A percentile compares a stretch with the other conserved stretches of the same genome.
Conservation (phyloP, 176 grass and related monocot species). For the Oryza nivara region DNA sequence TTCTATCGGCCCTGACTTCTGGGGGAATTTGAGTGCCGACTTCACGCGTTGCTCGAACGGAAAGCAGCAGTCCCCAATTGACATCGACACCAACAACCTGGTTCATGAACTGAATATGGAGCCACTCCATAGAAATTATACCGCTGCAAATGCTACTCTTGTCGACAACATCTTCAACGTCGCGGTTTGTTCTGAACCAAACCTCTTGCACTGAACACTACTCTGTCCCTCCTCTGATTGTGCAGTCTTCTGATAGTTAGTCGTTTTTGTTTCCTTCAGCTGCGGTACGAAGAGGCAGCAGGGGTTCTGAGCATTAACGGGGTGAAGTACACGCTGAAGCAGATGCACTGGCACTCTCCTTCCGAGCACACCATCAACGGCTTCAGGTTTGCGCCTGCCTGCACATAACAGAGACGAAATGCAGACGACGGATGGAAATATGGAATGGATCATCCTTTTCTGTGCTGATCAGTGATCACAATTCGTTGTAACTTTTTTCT, state of each 20-base stretch:
- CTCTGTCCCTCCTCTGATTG: not conserved
- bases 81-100: slow-evolving; percentile 51
- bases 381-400: slow-evolving; percentile 29
- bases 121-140: slow-evolving; percentile 64
- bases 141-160: slow-evolving; percentile 62
- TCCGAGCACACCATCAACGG: slow-evolving; percentile 85
- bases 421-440: not conserved
- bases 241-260: not conserved
- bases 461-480: not conserved
- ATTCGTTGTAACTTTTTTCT: not conserved
- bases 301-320: slow-evolving; percentile 55
- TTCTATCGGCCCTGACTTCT: slow-evolving; percentile 49
- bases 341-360: slow-evolving; percentile 82
- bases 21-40: slow-evolving; percentile 58
- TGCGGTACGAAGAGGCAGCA: slow-evolving; percentile 40
- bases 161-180: slow-evolving; percentile 76
- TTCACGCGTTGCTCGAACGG: slow-evolving; percentile 62
- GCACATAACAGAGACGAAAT: not conserved
- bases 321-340: slow-evolving; percentile 61
- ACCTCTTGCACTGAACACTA: not conserved
- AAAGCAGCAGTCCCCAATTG: slow-evolving; percentile 71
- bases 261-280: slow-evolving; percentile 11
- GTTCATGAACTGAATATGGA: slow-evolving; percentile 42
- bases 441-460: too few species aligned
- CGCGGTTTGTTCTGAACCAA: slow-evolving; percentile 46